Base-by-base conservation (phyloP, 1,284 basidiomycete species). In the Melampsora abietis-canadensis region DNA sequence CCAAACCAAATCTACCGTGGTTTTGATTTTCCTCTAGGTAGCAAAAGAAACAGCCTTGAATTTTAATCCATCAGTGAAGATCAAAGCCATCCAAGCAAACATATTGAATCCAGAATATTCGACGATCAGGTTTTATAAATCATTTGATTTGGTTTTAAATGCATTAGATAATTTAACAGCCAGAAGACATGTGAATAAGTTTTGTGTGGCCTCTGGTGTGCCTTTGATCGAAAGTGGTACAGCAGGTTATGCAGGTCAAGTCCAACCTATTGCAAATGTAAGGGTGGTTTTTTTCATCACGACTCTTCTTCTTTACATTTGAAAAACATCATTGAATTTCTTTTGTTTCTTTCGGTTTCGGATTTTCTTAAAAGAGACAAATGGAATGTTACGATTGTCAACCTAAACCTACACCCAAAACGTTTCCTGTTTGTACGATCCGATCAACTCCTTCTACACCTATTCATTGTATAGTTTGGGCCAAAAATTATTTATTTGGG, bases 391-490 rank as follows among this genome's bases (percentile, higher is more conserved):
- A 93, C 80, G 92, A 95, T 81, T 97, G 94, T 79, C 85, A 91
- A 46, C 87, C 88, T 3, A 98, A 98, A 82, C 89, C 90, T 0
- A 89, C 90, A 0, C 92, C 93, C 0, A 98, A 95, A 82, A 91
- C 92, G 0, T 98, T 92, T 81, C 95, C 96, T 0, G 94, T 98
- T 2, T 99, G 96, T 83, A 99, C 96, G 0, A 98, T 99, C 79
- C 90, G 96, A 62, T 94, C 93, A 1, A 98, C 96, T 0, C 96
- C 96, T 0, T 94, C 91, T 70, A 93, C 95, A 77, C 94, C 96
- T 0, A 96, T 98, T 65, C 96, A 99, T 81, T 98, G 94, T 81
- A 98, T 98, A 74, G 95, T 98, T 0, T 99, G 96, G 96, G 94
- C 92, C 40, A 99, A 98, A 82, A 94, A 88, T 78, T 98, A 98